Conservation (phyloP, 1,284 basidiomycete genomes). For the Blastosporella zonata region DNA sequence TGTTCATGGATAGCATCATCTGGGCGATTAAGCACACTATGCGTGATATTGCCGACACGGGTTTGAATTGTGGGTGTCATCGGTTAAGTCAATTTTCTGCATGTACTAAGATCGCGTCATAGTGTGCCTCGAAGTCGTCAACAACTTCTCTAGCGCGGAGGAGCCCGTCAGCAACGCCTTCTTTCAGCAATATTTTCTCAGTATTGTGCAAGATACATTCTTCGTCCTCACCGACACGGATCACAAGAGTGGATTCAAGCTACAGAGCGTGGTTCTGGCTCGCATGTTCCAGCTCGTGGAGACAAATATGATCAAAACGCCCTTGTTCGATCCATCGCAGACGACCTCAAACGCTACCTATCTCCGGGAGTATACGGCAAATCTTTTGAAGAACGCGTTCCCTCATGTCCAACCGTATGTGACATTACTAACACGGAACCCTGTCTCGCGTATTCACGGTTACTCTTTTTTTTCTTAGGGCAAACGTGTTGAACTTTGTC, state of each 20-base stretch:
- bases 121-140: constrained; percentile 95
- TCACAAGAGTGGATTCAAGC: constrained; percentile 97
- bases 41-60: constrained; percentile 97
- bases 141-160: constrained; percentile 85
- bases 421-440: constrained; percentile 8
- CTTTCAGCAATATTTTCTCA: constrained; percentile 85
- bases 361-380: constrained; percentile 87
- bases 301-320: constrained; percentile 76
- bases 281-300: constrained; percentile 95
- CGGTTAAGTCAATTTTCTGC: constrained; percentile 10
- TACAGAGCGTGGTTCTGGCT: constrained; percentile 87
- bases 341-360: constrained; percentile 81
- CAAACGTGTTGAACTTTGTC: constrained; percentile 81
- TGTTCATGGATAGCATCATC: constrained; percentile 97
- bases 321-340: constrained; percentile 81
- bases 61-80: constrained; percentile 71
- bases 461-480: constrained; percentile 31
- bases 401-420: constrained; percentile 83
- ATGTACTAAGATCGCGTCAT: constrained; percentile 19
- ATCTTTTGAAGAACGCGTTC: constrained; percentile 86
- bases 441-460: neutral
- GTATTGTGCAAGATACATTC: constrained; percentile 94
- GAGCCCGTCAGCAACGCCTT: constrained; percentile 77
- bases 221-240: constrained; percentile 97
- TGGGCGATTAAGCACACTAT: constrained; percentile 99